Evolutionary conservation across 1,284 basidiomycete genomes (phyloP), one percentile per base, ranked within the genome.

Genomic region (Rhodotorula sp.): DNA sequence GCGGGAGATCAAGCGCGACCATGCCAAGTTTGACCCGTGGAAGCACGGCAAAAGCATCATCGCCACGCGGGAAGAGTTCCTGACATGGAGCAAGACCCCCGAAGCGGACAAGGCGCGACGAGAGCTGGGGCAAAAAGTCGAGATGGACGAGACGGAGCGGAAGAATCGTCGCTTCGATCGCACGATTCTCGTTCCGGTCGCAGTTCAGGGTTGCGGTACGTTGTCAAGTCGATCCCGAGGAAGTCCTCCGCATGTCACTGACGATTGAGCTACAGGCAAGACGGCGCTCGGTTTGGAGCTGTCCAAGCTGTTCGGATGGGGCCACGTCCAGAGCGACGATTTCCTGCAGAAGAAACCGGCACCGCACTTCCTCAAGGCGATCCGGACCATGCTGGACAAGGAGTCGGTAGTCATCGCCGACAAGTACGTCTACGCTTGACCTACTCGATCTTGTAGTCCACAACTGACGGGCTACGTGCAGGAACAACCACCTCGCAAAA

Each of bases 291-390:
- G 90, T 0, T 82, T 96, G 7, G 93, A 93, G 0, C 85, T 99
- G 4, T 74, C 83, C 1, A 84, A 88, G 67, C 83, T 99, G 1
- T 96, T 94, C 76, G 86, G 85, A 0, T 94, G 92, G 70, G 90
- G 84, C 0, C 94, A 98, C 78, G 91, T 90, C 0, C 95, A 99
- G 79, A 93, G 90, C 77, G 96, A 99, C 80, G 91, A 98, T 77
- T 86, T 97, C 7, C 83, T 85, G 55, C 85, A 82, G 18, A 98
- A 95, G 81, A 94, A 90, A 78, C 74, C 91, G 0, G 93, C 86
- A 0, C 86, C 88, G 0, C 79, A 83, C 1, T 99, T 99, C 81
- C 81, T 95, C 66, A 87, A 85, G 75, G 93, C 91, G 71, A 88
- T 97, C 49, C 80, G 83, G 15, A 80, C 83, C 0, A 82, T 91